A percentile compares a stretch with the other conserved stretches of the same genome.
Evolutionary conservation across 352 stramenopile genomes (phyloP).

Genomic region (Globisporangium nagaii): DNA sequence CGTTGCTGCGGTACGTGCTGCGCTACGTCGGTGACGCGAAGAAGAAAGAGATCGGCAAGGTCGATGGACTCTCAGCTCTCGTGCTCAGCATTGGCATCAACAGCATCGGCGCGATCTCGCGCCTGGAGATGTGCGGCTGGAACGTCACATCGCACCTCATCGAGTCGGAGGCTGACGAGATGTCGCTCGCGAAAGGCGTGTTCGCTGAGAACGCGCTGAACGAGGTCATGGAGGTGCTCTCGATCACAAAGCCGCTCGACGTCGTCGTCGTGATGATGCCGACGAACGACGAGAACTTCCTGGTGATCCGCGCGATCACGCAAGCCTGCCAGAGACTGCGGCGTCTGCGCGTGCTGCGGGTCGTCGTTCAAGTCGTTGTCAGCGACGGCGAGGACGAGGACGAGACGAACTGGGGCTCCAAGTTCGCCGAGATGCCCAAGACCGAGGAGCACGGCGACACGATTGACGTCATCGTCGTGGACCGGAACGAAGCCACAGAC

Average conservation of each 20-base stretch:
- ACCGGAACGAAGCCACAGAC: constrained; percentile 53
- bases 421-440: constrained; percentile 49
- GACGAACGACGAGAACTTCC: constrained; percentile 45
- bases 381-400: constrained; percentile 10
- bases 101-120: constrained; percentile 30
- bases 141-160: constrained; percentile 43
- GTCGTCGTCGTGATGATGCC: constrained; percentile 63
- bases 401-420: constrained; percentile 25
- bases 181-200: constrained; percentile 9
- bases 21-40: constrained; percentile 46
- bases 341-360: constrained; percentile 41
- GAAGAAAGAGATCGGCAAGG: constrained; percentile 53
- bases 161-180: constrained; percentile 20
- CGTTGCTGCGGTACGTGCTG: constrained; percentile 50
- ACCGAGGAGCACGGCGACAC: constrained; percentile 51
- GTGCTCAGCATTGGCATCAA: constrained; percentile 24
- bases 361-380: constrained; percentile 48
- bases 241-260: constrained; percentile 34
- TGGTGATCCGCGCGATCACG: constrained; percentile 44
- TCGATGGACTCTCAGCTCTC: constrained; percentile 43
- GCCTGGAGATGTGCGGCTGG: constrained; percentile 58
- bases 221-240: constrained; percentile 26
- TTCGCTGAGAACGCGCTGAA: constrained; percentile 12
- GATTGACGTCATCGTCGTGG: constrained; percentile 60
- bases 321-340: constrained; percentile 39